Percentiles rank a stretch among this genome's conserved stretches.
phyloP scores from a whole-genome alignment of 2,329 filamentous ascomycete species.

The Phialophora macrospora region DNA sequence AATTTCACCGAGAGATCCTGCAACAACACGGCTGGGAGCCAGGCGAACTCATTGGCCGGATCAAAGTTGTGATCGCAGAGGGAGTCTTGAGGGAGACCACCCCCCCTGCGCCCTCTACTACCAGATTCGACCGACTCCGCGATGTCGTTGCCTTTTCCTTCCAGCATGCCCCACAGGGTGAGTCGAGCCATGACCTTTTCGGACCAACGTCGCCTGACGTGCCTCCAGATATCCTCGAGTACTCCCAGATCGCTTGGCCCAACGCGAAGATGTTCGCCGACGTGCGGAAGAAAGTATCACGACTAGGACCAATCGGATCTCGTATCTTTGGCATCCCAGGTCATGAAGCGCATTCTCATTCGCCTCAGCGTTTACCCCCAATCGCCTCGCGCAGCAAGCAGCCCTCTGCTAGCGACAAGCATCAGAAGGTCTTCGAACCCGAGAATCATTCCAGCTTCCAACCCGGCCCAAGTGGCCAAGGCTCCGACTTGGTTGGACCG shows the following conservation, averaged over 20 bases:
- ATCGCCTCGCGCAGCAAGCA: slow-evolving; percentile 29
- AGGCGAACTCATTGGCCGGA: slow-evolving; percentile 71
- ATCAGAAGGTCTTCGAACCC: slow-evolving; percentile 26
- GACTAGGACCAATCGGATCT: slow-evolving; percentile 44
- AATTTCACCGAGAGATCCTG: slow-evolving; percentile 71
- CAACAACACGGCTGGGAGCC: slow-evolving; percentile 73
- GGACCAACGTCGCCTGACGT: slow-evolving; percentile 9
- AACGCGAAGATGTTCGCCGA: slow-evolving; percentile 68
- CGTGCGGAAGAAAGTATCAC: slow-evolving; percentile 45
- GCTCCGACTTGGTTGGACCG: slow-evolving; percentile 39
- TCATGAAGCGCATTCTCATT: slow-evolving; percentile 65
- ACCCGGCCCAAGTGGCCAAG: slow-evolving; percentile 39
- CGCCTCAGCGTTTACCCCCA: slow-evolving; percentile 55
- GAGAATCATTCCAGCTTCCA: slow-evolving; percentile 26
- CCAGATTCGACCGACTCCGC: slow-evolving; percentile 66
- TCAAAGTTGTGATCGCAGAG: slow-evolving; percentile 77
- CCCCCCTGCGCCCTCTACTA: slow-evolving; percentile 32
- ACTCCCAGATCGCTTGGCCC: slow-evolving; percentile 78
- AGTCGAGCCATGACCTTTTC: slow-evolving; percentile 37
- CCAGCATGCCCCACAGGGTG: slow-evolving; percentile 80
- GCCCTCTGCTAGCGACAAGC: slow-evolving; percentile 14
- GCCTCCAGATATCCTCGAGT: slow-evolving; percentile 70
- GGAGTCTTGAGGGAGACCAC: slow-evolving; percentile 60
- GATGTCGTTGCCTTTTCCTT: slow-evolving; percentile 81
- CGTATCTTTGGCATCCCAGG: slow-evolving; percentile 24